phyloP scores from a whole-genome alignment of 768 basidiomycete genomes.

The Auriculariales sp. region DNA sequence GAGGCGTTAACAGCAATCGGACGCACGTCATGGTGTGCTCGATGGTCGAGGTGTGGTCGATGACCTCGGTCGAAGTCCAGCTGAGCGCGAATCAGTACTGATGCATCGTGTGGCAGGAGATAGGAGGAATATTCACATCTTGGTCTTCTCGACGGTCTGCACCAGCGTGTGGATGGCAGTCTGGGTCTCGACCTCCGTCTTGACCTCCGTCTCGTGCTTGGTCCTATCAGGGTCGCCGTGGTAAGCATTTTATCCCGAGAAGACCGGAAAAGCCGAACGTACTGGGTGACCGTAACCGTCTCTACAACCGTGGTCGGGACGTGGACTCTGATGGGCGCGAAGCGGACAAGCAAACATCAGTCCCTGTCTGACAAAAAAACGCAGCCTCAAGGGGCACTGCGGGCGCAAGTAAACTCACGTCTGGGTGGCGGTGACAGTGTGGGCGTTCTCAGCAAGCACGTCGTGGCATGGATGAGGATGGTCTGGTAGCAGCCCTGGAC shows the following conservation, averaged over 20 bases:
- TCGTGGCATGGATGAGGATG: constrained; percentile 32
- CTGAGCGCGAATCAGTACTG: constrained; percentile 7
- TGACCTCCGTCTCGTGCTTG: constrained; percentile 12
- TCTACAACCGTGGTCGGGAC: constrained; percentile 15
- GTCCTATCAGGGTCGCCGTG: constrained; percentile 30
- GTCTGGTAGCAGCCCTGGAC: constrained; percentile 44
- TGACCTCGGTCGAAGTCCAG: constrained; percentile 5
- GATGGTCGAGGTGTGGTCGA: constrained; percentile 13
- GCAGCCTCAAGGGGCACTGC: no score
- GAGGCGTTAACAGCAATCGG: constrained; percentile 12
- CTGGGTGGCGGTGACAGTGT: constrained; percentile 13
- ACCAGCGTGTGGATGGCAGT: neutral
- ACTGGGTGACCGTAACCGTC: constrained; percentile 14
- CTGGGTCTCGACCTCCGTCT: neutral
- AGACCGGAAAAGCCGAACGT: constrained; percentile 5
- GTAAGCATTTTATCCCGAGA: constrained; percentile 19
- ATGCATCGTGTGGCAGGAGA: no score
- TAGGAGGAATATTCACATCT: constrained; percentile 2
- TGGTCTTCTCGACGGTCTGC: neutral
- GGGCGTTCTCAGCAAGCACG: constrained; percentile 10
- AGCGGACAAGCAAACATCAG: no score
- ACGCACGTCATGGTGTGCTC: constrained; percentile 3
- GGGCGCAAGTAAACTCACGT: constrained; percentile 1
- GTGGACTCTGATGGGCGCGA: no score
- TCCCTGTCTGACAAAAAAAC: no score